Evolutionary conservation across 352 stramenopile genomes (phyloP).

Genomic region (Globisporangium nunn): DNA sequence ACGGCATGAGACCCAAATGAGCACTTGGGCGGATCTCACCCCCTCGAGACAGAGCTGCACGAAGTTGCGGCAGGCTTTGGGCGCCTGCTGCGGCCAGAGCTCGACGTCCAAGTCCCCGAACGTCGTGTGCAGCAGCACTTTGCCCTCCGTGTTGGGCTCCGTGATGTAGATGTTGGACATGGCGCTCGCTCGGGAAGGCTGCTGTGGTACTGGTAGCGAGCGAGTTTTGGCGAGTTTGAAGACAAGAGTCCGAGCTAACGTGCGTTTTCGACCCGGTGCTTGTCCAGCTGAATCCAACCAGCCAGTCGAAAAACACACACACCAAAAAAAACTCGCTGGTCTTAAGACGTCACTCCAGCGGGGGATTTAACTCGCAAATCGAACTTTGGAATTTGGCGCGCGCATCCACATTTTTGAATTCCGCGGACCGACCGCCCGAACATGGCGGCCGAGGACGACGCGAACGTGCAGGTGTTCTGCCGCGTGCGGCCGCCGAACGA

Average conservation of each 20-base stretch:
- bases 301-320: too few species aligned
- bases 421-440: not conserved
- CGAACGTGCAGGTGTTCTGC: slow-evolving; percentile 85
- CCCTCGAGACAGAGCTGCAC: slow-evolving; percentile 88
- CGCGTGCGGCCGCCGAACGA: slow-evolving; percentile 79
- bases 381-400: not conserved
- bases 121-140: slow-evolving; percentile 95
- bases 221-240: too few species aligned
- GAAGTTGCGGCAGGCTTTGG: slow-evolving; percentile 91
- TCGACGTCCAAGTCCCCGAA: slow-evolving; percentile 97
- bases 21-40: slow-evolving; percentile 13
- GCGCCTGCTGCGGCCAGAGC: slow-evolving; percentile 95
- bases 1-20: too few species aligned
- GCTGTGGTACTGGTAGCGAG: not conserved
- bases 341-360: too few species aligned
- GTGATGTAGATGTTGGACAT: slow-evolving; percentile 98
- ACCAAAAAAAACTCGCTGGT: too few species aligned
- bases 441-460: slow-evolving; percentile 31
- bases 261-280: too few species aligned
- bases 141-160: slow-evolving; percentile 93
- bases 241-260: too few species aligned
- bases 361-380: too few species aligned
- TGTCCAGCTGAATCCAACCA: too few species aligned
- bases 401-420: not conserved
- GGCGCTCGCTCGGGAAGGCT: too few species aligned